Evolutionary conservation across 176 grass and related monocot genomes (phyloP).

Genomic region (Cocos nucifera): DNA sequence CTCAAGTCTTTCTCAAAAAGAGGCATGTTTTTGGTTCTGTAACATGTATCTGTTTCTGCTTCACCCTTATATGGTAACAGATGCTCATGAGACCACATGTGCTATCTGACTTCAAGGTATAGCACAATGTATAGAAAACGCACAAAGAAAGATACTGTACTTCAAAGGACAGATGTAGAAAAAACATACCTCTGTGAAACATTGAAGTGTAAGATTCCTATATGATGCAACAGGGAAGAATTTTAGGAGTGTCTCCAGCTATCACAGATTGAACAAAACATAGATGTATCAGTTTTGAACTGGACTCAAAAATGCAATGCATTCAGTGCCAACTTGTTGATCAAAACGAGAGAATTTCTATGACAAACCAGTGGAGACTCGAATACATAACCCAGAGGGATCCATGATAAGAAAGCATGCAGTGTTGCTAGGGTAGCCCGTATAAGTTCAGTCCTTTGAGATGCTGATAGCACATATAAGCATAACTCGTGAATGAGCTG

Average conservation of each 20-base stretch:
- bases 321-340: conserved; percentile 1
- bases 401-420: conserved; percentile 99
- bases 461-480: conserved; percentile 93
- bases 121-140: no score
- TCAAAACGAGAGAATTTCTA: not conserved
- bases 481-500: conserved; percentile 97
- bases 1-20: no score
- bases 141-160: no score
- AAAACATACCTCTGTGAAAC: conserved; percentile 75
- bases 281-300: conserved; percentile 13
- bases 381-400: conserved; percentile 91
- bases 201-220: conserved; percentile 95
- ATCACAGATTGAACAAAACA: conserved; percentile 27
- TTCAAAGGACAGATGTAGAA: not conserved
- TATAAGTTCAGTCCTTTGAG: conserved; percentile 81
- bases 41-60: no score
- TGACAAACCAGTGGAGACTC: conserved; percentile 78
- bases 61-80: no score
- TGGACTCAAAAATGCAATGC: not conserved
- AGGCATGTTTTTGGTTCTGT: no score
- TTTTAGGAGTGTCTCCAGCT: conserved; percentile 92
- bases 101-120: no score
- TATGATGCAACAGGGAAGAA: conserved; percentile 83
- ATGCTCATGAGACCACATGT: no score
- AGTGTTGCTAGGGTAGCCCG: conserved; percentile 95